phyloP scores from a whole-genome alignment of 2,329 filamentous ascomycete species.

The Pestalotiopsis fici region DNA sequence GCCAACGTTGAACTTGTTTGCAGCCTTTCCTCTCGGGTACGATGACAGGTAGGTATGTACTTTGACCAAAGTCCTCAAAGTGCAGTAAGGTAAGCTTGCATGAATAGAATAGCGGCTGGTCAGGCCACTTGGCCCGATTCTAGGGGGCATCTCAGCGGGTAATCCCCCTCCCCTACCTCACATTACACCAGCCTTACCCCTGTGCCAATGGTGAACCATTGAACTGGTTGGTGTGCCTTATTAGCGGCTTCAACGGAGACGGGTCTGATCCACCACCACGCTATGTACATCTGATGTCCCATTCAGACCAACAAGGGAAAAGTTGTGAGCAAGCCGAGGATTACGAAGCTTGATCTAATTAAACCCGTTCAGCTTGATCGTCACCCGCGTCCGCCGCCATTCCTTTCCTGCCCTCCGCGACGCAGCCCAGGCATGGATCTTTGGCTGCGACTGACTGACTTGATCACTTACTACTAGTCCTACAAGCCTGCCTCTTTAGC shows the following conservation, averaged over 20 bases:
- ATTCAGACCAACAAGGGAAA: constrained; percentile 1
- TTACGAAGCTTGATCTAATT: background rate
- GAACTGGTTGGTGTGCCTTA: too few species aligned
- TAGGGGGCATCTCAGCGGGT: background rate
- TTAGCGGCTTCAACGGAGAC: too few species aligned
- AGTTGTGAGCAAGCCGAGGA: background rate
- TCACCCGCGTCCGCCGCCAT: background rate
- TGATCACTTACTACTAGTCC: background rate
- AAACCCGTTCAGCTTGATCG: background rate
- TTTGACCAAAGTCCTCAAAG: background rate
- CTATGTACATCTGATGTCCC: too few species aligned
- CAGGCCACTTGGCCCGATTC: background rate
- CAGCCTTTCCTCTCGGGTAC: too few species aligned
- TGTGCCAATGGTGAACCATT: background rate
- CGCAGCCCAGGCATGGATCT: background rate
- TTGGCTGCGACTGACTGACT: background rate
- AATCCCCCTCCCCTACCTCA: background rate
- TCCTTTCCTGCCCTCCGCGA: background rate
- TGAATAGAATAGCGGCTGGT: background rate
- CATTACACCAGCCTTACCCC: background rate
- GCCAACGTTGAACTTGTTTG: too few species aligned
- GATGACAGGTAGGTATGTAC: background rate
- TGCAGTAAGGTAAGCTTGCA: background rate
- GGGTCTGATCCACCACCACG: too few species aligned
- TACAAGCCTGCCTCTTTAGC: background rate